Base-by-base conservation (phyloP, 2,329 filamentous ascomycete species). In the Ophiostoma quercus region DNA sequence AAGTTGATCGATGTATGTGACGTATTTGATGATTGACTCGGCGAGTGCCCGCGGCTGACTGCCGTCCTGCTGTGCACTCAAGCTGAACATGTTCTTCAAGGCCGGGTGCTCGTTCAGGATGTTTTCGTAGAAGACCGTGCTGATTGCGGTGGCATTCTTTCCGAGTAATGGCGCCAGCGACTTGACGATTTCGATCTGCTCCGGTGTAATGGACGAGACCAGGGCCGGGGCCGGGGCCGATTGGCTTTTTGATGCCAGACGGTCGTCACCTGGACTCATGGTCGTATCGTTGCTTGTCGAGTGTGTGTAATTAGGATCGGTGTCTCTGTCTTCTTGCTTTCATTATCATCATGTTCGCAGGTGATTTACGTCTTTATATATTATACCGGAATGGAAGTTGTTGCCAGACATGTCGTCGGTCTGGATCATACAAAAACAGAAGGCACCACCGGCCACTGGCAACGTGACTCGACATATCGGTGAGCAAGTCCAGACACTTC, bases 81-180 rank as follows among this genome's bases (percentile, higher is more conserved):
- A 81, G 78, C 90, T 92, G 82, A 94, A 94, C 76, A 91, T 79
- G 75, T 89, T 87, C 74, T 86, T 86, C 39, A 94, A 83, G 34
- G 84, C 82, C 0, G 90, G 90, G 73, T 91, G 81, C 2, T 86
- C 86, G 19, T 72, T 73, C 37, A 94, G 82, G 80, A 94, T 83
- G 79, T 87, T 88, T 63, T 82, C 80, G 82, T 94, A 94, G 81
- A 94, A 93, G 72, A 84, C 80, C 1, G 82, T 83, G n/a, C 90
- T 92, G 78, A 94, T 92, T 65, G 83, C 80, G 22, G 82, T 81
- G 78, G 91, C 91, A 77, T 93, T 86, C 72, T 87, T 82, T 73
- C 87, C 84, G 8, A 94, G 84, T 22, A 92, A 84, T 1, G 91
- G 91, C 54, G 88, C 90, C 1, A 91, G 94, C 51, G 91, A 83